Evolutionary conservation across 352 stramenopile species (phyloP).

Genomic region (Hyaloperonospora brassicae): DNA sequence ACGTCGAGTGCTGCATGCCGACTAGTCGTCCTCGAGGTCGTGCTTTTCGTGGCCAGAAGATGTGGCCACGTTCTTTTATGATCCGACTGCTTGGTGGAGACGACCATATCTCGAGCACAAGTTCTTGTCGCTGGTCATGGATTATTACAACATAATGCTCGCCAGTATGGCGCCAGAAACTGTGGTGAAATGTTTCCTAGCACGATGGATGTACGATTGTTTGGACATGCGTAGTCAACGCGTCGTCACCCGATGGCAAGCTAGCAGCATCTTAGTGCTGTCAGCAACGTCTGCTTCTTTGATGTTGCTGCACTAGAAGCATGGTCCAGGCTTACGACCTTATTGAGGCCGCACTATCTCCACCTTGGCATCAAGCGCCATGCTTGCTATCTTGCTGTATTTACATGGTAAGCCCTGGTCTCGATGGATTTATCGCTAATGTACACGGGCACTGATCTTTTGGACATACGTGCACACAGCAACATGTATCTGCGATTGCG

Average conservation of each 20-base stretch:
- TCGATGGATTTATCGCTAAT: background rate
- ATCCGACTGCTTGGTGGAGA: constrained; percentile 84
- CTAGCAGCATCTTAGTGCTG: constrained; percentile 56
- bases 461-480: no score
- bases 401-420: constrained; percentile 39
- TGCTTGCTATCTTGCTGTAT: constrained; percentile 54
- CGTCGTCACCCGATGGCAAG: constrained; percentile 50
- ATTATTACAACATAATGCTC: no score
- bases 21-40: constrained; percentile 51
- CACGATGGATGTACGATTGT: background rate
- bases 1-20: constrained; percentile 72
- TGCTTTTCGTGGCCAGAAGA: constrained; percentile 52
- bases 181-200: no score
- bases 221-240: constrained; percentile 33
- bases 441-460: background rate
- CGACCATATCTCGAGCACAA: constrained; percentile 52
- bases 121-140: no score
- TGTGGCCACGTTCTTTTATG: constrained; percentile 74
- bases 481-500: no score
- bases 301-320: constrained; percentile 56
- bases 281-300: constrained; percentile 66
- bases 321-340: constrained; percentile 70
- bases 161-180: no score
- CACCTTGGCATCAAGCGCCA: constrained; percentile 60
- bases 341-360: constrained; percentile 45